phyloP scores from a whole-genome alignment of 345 rosid genomes.

The Alliaria petiolata region DNA sequence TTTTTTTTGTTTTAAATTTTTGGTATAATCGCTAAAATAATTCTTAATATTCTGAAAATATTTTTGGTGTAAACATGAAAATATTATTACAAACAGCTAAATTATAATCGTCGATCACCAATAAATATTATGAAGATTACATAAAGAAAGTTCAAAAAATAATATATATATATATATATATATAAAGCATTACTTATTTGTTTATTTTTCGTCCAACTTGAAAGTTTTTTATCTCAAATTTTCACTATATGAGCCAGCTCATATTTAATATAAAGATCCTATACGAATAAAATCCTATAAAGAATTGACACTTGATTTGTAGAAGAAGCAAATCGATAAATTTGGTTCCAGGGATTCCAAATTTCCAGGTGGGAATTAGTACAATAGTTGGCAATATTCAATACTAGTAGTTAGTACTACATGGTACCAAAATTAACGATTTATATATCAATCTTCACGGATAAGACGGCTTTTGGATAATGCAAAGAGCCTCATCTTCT shows the following conservation, averaged over 20 bases:
- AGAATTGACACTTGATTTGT: constrained; percentile 6
- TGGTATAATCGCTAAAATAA: no score
- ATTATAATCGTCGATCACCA: neutral
- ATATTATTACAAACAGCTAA: neutral
- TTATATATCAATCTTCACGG: no score
- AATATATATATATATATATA: no score
- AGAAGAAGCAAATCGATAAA: constrained; percentile 10
- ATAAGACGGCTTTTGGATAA: constrained; percentile 20
- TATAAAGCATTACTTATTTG: neutral
- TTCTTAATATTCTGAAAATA: no score
- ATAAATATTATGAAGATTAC: neutral
- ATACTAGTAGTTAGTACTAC: no score
- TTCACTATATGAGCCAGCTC: neutral
- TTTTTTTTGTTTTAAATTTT: no score
- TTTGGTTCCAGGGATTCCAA: constrained; percentile 3
- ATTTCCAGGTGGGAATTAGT: constrained; percentile 20
- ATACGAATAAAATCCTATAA: constrained; percentile 1
- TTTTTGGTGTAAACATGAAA: no score
- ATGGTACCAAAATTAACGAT: no score
- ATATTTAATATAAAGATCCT: constrained; percentile 5
- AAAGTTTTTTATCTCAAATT: neutral
- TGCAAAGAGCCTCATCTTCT: neutral
- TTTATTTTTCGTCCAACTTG: neutral
- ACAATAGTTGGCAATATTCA: neutral
- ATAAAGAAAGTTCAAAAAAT: no score